Base-by-base conservation (phyloP, 2,329 filamentous ascomycete species). In the Alternaria ventricosa region DNA sequence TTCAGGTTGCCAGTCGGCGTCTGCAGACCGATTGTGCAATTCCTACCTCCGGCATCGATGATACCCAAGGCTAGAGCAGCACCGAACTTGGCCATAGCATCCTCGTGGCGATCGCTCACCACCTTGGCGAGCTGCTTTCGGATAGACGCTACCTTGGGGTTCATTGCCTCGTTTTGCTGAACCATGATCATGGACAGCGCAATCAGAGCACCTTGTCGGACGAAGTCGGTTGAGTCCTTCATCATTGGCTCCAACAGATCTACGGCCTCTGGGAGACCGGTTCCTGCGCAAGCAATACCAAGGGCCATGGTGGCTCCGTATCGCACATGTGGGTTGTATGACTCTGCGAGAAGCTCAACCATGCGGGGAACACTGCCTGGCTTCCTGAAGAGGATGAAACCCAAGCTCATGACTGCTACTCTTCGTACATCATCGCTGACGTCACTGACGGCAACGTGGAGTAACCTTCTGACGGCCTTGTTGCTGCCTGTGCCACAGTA, bases 31-130 rank as follows among this genome's bases (percentile, higher is more conserved):
- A 99, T 98, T 18, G 96, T 97, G 86, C 96, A 99, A 84, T 99
- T 99, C 65, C 96, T 92, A 54, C 96, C 96, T 78, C 96, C 96
- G 65, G 96, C 96, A 82, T 99, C 96, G 65, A 99, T 97, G 79
- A 99, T 98, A 75, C 96, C 96, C 18, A 99, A 87, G 10, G 96
- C 96, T 25, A 99, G 87, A 49, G 96, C 93, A 71, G 93, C 95
- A 73, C 96, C 96, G 70, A 99, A 99, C 81, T 99, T 99, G 78
- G 96, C 96, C 95, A 99, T 98, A 64, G 96, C 96, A 84, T 99
- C 96, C 80, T 99, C 96, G 73, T 99, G 96, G 56, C 96, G 91
- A 79, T 99, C 96, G 43, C 92, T 89, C 23, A 98, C 90, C 61
- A 97, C 93, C 86, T 97, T 98, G 84, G 93, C 91, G 65, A 99